phyloP scores from a whole-genome alignment of 768 basidiomycete species.

The Boletus coccyginus region DNA sequence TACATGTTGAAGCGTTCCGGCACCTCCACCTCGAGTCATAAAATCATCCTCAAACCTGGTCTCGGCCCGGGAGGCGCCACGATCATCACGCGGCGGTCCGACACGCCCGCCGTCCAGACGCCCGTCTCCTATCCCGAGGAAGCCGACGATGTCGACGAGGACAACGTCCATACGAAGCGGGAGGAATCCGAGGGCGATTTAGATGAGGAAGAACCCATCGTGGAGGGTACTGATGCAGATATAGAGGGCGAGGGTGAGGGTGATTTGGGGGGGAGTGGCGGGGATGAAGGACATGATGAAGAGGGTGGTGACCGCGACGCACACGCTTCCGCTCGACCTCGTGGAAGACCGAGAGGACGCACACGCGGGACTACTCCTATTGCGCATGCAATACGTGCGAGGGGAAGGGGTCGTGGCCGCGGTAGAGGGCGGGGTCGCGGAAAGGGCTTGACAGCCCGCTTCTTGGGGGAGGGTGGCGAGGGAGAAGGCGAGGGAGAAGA shows the following conservation, averaged over 20 bases:
- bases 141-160: slow-evolving; percentile 21
- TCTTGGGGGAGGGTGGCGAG: slow-evolving; percentile 35
- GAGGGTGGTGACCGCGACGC: slow-evolving; percentile 36
- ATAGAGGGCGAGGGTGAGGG: slow-evolving; percentile 29
- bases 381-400: slow-evolving; percentile 33
- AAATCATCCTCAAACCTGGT: slow-evolving; percentile 43
- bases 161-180: slow-evolving; percentile 26
- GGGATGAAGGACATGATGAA: slow-evolving; percentile 30
- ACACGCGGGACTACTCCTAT: slow-evolving; percentile 30
- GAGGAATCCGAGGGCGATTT: slow-evolving; percentile 30
- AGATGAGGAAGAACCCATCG: slow-evolving; percentile 31
- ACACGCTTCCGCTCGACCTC: slow-evolving; percentile 30
- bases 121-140: slow-evolving; percentile 21
- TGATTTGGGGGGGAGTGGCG: slow-evolving; percentile 30
- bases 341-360: slow-evolving; percentile 40
- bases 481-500: slow-evolving; percentile 41
- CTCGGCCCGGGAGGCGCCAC: slow-evolving; percentile 27
- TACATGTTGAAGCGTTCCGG: slow-evolving; percentile 22
- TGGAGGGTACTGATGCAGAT: slow-evolving; percentile 27
- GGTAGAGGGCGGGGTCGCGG: slow-evolving; percentile 42
- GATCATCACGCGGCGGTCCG: slow-evolving; percentile 25
- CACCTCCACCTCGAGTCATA: slow-evolving; percentile 25
- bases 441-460: slow-evolving; percentile 27
- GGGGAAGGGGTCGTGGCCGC: slow-evolving; percentile 37
- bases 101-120: slow-evolving; percentile 19